Base-by-base conservation (phyloP, 1,139 yeast genomes). In the Yamadazyma dendronema region DNA sequence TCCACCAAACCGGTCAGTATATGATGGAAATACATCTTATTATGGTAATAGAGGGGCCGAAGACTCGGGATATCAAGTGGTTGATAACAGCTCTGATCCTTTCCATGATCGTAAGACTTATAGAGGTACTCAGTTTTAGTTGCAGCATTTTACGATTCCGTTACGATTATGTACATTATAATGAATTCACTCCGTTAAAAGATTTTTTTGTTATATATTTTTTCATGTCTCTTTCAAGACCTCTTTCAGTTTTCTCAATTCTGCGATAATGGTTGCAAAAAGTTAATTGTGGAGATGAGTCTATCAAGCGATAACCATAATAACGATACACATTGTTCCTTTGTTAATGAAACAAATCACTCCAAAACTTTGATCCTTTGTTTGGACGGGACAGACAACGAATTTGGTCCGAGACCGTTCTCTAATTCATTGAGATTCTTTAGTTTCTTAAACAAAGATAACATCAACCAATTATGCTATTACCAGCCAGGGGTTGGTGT, bases 401-500 rank as follows among this genome's bases (percentile, higher is more conserved):
- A 73, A 46, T 79, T 80, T 56, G 84, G 83, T 1, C 68, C 74
- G 0, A 57, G 60, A 26, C 80, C 82, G 0, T 74, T 68, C 42
- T 70, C 84, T 2, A 81, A 80, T 50, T 74, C 78, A 1, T 55
- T 80, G 39, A 75, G 73, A 49, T 47, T 80, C 24, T 81, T 73
- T 52, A 61, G 73, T 33, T 57, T 80, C 56, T 51, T 81, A 22
- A 79, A 77, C 10, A 74, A 72, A 39, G 66, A 67, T 28, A 52
- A 57, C 26, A 47, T 56, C 2, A 35, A 42, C 13, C 84, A 79
- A 45, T 44, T 75, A 27, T 77, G 83, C 46, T 79, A 80, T 49
- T 81, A 81, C 48, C 86, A 81, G 47, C 82, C 86, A 1, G 86
- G 86, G 0, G 72, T 80, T 17, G 86, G 86, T 1, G 72, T 74